phyloP scores from a whole-genome alignment of 2,329 filamentous ascomycete species.

The Huntiella abstrusa region DNA sequence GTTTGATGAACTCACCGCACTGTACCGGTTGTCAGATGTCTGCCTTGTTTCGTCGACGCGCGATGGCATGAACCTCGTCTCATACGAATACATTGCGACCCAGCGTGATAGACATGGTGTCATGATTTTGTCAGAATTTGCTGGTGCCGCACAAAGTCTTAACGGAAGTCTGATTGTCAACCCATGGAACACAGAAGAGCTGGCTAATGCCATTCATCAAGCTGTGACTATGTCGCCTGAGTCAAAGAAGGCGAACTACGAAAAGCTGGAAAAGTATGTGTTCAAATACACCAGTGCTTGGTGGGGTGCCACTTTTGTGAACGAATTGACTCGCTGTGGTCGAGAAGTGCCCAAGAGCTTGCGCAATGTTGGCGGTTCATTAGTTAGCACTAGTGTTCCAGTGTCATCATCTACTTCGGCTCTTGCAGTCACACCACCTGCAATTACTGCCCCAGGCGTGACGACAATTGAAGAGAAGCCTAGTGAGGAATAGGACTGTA shows the following conservation, averaged over 20 bases:
- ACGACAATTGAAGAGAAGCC: conserved; percentile 9
- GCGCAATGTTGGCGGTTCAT: conserved; percentile 21
- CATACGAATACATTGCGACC: conserved; percentile 93
- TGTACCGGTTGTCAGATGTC: conserved; percentile 82
- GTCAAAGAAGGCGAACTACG: conserved; percentile 69
- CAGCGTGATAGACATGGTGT: conserved; percentile 80
- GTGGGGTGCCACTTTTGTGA: conserved; percentile 89
- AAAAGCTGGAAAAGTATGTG: conserved; percentile 84
- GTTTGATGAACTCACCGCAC: conserved; percentile 83
- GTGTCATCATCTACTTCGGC: conserved; percentile 7
- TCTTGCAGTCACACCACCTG: neutral
- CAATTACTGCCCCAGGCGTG: neutral
- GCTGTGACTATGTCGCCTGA: conserved; percentile 93
- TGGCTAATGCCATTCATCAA: conserved; percentile 83
- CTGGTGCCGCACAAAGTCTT: conserved; percentile 82
- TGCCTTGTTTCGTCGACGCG: conserved; percentile 90
- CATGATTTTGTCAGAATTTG: conserved; percentile 92
- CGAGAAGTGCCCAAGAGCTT: conserved; percentile 23
- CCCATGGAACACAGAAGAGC: conserved; percentile 94
- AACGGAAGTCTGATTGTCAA: conserved; percentile 92
- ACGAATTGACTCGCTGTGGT: conserved; percentile 48
- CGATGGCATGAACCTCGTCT: conserved; percentile 97
- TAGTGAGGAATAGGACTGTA: conserved; percentile 2
- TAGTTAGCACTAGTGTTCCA: conserved; percentile 8
- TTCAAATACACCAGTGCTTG: conserved; percentile 96